Evolutionary conservation across 352 stramenopile species (phyloP).

Genomic region (Phytopythium montanum): DNA sequence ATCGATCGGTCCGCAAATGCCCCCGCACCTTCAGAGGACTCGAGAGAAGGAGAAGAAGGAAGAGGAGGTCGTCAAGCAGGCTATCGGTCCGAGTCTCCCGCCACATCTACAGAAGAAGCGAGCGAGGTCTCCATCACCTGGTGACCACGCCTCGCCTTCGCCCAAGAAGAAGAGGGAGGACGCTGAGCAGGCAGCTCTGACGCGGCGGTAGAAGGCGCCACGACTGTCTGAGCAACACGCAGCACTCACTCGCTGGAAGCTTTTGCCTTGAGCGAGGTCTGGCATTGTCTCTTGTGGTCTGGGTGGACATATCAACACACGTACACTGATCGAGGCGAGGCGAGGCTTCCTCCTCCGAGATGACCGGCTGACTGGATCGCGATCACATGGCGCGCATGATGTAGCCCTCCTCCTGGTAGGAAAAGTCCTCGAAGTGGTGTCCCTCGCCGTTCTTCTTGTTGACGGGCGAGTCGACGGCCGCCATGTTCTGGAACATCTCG

Average conservation of each 20-base stretch:
- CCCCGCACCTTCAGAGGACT: slow-evolving; percentile 25
- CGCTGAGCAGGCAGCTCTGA: neutral
- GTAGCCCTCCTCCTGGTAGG: slow-evolving; percentile 81
- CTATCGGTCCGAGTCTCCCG: slow-evolving; percentile 27
- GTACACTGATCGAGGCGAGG: neutral
- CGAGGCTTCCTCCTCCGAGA: neutral
- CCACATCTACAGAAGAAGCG: slow-evolving; percentile 20
- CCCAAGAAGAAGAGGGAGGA: slow-evolving; percentile 1
- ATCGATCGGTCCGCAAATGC: slow-evolving; percentile 62
- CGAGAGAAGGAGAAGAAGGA: neutral
- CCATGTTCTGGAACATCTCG: slow-evolving; percentile 90
- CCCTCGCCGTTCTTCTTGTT: slow-evolving; percentile 84
- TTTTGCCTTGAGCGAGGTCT: neutral
- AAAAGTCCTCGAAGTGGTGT: slow-evolving; percentile 89
- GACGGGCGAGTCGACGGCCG: slow-evolving; percentile 80
- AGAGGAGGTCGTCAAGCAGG: neutral
- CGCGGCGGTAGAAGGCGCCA: neutral
- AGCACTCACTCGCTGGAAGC: neutral
- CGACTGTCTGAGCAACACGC: neutral
- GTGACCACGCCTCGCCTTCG: neutral
- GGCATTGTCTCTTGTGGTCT: neutral
- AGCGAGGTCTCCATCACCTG: slow-evolving; percentile 1
- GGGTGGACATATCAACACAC: neutral
- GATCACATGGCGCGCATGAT: slow-evolving; percentile 30
- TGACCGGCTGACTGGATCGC: neutral